phyloP scores from a whole-genome alignment of 1,139 yeast species.

The Geotrichum bryndzae region DNA sequence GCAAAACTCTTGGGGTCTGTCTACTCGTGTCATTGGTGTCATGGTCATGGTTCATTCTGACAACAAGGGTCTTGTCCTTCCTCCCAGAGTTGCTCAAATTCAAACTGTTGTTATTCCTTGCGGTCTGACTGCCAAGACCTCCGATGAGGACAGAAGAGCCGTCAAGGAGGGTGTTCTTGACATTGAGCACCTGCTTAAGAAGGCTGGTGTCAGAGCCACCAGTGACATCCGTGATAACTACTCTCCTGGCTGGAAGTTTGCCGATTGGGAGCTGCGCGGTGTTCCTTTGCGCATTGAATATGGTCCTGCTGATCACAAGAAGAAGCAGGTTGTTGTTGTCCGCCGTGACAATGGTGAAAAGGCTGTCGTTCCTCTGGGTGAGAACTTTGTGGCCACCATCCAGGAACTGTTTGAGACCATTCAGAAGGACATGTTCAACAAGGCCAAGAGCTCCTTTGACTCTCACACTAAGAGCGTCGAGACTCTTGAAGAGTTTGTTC shows the following conservation, averaged over 20 bases:
- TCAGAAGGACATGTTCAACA: slow-evolving; percentile 66
- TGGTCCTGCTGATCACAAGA: slow-evolving; percentile 91
- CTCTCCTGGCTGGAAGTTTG: slow-evolving; percentile 98
- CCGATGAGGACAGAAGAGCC: slow-evolving; percentile 64
- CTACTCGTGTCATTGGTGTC: slow-evolving; percentile 98
- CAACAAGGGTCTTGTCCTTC: slow-evolving; percentile 95
- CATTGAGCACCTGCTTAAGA: slow-evolving; percentile 52
- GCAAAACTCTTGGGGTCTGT: slow-evolving; percentile 99
- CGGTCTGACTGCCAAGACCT: slow-evolving; percentile 83
- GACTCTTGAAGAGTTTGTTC: slow-evolving; percentile 89
- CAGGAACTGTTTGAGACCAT: slow-evolving; percentile 74
- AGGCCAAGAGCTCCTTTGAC: slow-evolving; percentile 80
- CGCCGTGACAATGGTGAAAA: slow-evolving; percentile 89
- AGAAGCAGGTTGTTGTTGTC: slow-evolving; percentile 75
- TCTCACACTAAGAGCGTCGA: slow-evolving; percentile 73
- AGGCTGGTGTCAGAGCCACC: slow-evolving; percentile 55
- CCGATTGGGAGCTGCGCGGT: slow-evolving; percentile 97
- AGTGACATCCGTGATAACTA: slow-evolving; percentile 91
- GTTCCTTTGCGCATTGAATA: slow-evolving; percentile 87
- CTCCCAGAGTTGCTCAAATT: slow-evolving; percentile 91
- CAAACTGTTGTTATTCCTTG: slow-evolving; percentile 94
- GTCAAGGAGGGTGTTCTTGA: slow-evolving; percentile 65
- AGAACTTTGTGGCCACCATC: slow-evolving; percentile 53
- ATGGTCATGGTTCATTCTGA: slow-evolving; percentile 99
- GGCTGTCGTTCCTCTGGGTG: slow-evolving; percentile 56